Conservation (phyloP, 2,329 filamentous ascomycete species). For the Exophiala sideris region DNA sequence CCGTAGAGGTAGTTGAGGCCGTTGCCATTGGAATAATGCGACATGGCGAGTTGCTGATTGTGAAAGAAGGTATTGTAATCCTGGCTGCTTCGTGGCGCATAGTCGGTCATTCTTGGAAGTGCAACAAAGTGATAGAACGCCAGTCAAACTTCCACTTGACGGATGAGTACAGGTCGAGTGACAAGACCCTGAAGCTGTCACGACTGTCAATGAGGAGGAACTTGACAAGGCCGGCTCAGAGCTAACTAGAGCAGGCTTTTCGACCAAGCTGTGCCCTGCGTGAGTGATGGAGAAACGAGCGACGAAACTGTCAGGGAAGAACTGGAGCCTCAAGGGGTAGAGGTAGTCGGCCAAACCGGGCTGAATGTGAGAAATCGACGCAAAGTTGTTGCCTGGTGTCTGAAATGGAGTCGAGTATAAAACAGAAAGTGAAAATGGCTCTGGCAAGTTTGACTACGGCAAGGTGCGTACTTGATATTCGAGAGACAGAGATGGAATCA, state of each 20-base stretch:
- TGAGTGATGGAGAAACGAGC: background rate
- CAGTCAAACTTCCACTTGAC: slow-evolving; percentile 18
- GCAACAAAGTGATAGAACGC: slow-evolving; percentile 14
- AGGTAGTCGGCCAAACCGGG: background rate
- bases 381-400: slow-evolving; percentile 2
- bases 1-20: slow-evolving; percentile 29
- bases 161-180: slow-evolving; percentile 16
- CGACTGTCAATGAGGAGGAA: slow-evolving; percentile 19
- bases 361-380: background rate
- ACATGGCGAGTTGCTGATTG: slow-evolving; percentile 26
- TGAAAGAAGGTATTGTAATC: slow-evolving; percentile 30
- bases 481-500: slow-evolving; percentile 2
- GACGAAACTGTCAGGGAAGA: background rate
- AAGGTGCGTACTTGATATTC: slow-evolving; percentile 21
- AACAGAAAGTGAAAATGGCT: slow-evolving; percentile 13
- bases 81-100: slow-evolving; percentile 38
- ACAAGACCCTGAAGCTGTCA: slow-evolving; percentile 15
- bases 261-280: background rate
- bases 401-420: slow-evolving; percentile 13
- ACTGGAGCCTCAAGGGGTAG: background rate
- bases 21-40: slow-evolving; percentile 31
- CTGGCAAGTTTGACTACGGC: slow-evolving; percentile 14
- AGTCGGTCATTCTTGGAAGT: slow-evolving; percentile 37
- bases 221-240: slow-evolving; percentile 12
- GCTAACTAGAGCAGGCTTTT: too few relatives aligned